Conservation (phyloP, 352 stramenopile species). For the Saprolegnia parasitica region DNA sequence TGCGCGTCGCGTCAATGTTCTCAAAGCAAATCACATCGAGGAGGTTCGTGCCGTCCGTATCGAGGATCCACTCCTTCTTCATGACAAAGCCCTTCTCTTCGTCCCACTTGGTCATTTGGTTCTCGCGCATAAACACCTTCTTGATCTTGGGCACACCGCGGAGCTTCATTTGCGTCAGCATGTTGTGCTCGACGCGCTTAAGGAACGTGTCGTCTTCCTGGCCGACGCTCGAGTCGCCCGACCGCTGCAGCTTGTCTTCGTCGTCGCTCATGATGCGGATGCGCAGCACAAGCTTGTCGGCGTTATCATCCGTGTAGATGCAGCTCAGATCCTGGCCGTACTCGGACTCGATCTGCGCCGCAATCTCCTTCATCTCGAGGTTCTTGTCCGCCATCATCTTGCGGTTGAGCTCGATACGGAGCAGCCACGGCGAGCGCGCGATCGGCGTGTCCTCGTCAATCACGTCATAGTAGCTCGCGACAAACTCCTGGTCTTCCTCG, state of each 20-base stretch:
- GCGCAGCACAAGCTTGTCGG: conserved; percentile 94
- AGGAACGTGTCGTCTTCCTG: conserved; percentile 95
- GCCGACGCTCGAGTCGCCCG: conserved; percentile 77
- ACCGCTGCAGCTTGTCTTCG: conserved; percentile 79
- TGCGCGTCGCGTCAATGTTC: conserved; percentile 95
- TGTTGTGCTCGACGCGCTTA: conserved; percentile 97
- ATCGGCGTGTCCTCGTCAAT: conserved; percentile 94
- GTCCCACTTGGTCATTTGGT: conserved; percentile 98
- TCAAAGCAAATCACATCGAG: conserved; percentile 97
- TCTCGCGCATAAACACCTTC: conserved; percentile 93
- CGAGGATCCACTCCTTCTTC: conserved; percentile 91
- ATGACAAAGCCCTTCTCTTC: conserved; percentile 60
- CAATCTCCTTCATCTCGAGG: conserved; percentile 96
- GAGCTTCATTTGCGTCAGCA: conserved; percentile 95
- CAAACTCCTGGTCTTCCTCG: conserved; percentile 95
- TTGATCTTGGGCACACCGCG: conserved; percentile 97
- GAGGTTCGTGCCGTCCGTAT: conserved; percentile 98
- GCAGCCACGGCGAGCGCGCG: conserved; percentile 93
- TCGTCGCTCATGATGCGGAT: conserved; percentile 97
- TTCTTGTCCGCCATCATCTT: conserved; percentile 98
- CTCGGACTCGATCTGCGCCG: conserved; percentile 91
- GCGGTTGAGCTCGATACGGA: conserved; percentile 98
- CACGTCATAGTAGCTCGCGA: conserved; percentile 98
- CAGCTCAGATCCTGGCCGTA: conserved; percentile 95
- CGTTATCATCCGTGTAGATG: conserved; percentile 98